Conservation (phyloP, 495 filamentous ascomycete species). For the Aspergillus saccharolyticus region DNA sequence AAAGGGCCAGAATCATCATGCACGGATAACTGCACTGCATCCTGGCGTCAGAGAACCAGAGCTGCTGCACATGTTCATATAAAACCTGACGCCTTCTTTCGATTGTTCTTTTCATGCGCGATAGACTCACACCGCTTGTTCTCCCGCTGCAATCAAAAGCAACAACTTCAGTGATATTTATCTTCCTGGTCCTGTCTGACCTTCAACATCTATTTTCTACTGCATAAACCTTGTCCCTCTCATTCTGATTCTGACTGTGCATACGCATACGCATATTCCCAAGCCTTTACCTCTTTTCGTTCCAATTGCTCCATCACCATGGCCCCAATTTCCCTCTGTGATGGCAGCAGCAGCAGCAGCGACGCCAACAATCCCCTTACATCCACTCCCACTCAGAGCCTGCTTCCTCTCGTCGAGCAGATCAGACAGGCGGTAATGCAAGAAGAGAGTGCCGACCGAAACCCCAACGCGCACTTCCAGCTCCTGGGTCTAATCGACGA, state of each 20-base stretch:
- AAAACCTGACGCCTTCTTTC: too few species aligned
- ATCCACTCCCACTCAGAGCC: background rate
- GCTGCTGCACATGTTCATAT: too few species aligned
- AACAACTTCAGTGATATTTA: background rate
- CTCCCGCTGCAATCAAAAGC: background rate
- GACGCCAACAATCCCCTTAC: background rate
- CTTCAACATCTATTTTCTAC: too few species aligned
- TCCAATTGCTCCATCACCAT: background rate
- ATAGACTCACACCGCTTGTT: background rate
- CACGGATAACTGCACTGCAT: background rate
- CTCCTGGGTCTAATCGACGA: constrained; percentile 30
- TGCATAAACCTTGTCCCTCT: background rate
- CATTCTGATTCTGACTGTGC: background rate
- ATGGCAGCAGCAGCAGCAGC: background rate
- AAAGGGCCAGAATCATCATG: background rate
- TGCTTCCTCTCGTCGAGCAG: constrained; percentile 22
- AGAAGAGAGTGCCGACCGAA: constrained; percentile 16
- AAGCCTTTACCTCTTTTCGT: background rate
- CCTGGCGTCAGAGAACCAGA: background rate
- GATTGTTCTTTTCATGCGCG: too few species aligned
- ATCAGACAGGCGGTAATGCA: constrained; percentile 22
- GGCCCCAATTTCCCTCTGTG: background rate
- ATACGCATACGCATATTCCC: background rate
- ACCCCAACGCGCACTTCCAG: constrained; percentile 26
- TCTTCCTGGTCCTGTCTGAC: too few species aligned